These are phyloP conservation scores for Lepidium sativum DNA, from an alignment of 345 rosid genomes.

Conservation along the genomic window DNA sequence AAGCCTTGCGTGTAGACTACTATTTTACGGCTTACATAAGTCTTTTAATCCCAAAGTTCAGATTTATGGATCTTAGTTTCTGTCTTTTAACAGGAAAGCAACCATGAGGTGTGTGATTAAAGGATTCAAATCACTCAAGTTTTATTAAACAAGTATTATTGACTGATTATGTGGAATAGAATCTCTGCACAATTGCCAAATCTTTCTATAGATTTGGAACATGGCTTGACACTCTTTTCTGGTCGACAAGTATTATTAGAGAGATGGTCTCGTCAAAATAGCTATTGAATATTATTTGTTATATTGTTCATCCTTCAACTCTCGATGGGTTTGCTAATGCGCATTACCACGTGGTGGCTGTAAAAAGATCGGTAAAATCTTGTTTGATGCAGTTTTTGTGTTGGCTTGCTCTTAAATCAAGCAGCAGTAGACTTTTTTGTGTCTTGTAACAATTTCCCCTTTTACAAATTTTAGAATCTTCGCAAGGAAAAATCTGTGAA, in stretches of 20 bases:
- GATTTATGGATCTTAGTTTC: conserved; percentile 25
- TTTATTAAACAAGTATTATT: not conserved
- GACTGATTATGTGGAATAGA: conserved; percentile 3
- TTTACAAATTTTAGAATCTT: conserved; percentile 18
- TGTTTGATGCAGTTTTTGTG: conserved; percentile 5
- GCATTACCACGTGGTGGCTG: conserved; percentile 24
- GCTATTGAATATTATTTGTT: conserved; percentile 2
- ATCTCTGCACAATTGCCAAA: conserved; percentile 4
- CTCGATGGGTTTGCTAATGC: conserved; percentile 20
- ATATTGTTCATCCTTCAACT: not conserved
- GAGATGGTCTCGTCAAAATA: not conserved
- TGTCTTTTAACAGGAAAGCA: conserved; percentile 26
- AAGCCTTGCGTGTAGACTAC: not conserved
- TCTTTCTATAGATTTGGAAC: conserved; percentile 7
- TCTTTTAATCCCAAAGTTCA: conserved; percentile 12
- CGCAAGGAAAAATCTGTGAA: conserved; percentile 14
- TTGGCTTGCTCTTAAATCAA: conserved; percentile 6
- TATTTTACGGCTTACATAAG: too few relatives aligned
- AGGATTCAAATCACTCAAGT: conserved; percentile 10
- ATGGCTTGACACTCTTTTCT: not conserved
- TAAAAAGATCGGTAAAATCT: conserved; percentile 21
- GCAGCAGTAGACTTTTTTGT: not conserved
- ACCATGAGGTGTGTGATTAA: conserved; percentile 24
- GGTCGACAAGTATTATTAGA: not conserved
- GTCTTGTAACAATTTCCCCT: not conserved